phyloP scores from a whole-genome alignment of 331 rosid genomes.

The Rosa hybrid region DNA sequence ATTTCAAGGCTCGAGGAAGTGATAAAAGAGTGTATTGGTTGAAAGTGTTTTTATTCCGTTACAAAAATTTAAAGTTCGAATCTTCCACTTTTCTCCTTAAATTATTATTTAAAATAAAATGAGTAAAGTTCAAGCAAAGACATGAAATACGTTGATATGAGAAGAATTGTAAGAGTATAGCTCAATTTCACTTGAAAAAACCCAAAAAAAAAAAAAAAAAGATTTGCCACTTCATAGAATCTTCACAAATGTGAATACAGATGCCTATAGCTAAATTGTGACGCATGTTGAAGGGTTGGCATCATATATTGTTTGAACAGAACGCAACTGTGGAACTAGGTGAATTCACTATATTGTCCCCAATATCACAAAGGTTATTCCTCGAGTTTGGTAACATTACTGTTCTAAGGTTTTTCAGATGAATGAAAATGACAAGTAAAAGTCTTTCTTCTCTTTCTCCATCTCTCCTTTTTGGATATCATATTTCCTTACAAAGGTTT shows the following conservation, averaged over 20 bases:
- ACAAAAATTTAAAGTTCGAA: background rate
- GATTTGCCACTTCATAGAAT: background rate
- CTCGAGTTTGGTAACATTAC: background rate
- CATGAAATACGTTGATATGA: background rate
- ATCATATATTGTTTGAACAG: background rate
- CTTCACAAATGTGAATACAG: background rate
- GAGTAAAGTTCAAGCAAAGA: background rate
- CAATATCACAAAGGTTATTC: background rate
- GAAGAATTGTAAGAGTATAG: too few relatives aligned
- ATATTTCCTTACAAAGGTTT: background rate
- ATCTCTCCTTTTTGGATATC: background rate
- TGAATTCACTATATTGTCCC: background rate
- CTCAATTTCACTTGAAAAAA: background rate
- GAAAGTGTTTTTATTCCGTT: background rate
- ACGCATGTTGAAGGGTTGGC: constrained; percentile 1
- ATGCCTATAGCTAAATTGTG: background rate
- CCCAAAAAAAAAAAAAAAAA: background rate
- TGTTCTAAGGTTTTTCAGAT: background rate
- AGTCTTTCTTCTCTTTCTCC: background rate
- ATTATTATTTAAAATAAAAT: background rate
- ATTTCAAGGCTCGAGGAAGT: background rate
- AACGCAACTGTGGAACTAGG: background rate
- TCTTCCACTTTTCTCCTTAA: background rate
- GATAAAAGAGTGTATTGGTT: background rate
- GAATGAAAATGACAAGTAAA: background rate